Percentiles rank a stretch among this genome's conserved stretches.
Conservation (phyloP, 2,329 filamentous ascomycete genomes). For the Phoma herbarum region DNA sequence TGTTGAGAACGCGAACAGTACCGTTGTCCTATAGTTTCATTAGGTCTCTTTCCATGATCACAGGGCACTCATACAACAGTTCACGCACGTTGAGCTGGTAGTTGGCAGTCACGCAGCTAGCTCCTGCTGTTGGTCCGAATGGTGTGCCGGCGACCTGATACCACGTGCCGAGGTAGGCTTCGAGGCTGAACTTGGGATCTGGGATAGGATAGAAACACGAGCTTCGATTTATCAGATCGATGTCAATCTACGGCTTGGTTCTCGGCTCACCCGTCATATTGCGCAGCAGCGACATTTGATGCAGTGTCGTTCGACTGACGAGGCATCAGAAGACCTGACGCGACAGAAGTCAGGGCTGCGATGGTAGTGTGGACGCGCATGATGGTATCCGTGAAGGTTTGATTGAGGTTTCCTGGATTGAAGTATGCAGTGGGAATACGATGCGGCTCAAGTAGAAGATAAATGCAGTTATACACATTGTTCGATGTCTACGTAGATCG, state of each 20-base stretch:
- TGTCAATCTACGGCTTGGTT: not conserved
- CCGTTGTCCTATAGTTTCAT: conserved; percentile 27
- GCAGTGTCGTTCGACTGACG: conserved; percentile 26
- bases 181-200: conserved; percentile 36
- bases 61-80: not conserved
- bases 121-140: conserved; percentile 38
- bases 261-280: conserved; percentile 32
- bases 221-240: conserved; percentile 3
- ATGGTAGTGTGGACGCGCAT: conserved; percentile 35
- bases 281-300: conserved; percentile 31
- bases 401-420: no score
- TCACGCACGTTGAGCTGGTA: conserved; percentile 35
- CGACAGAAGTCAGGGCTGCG: conserved; percentile 29
- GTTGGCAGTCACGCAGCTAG: conserved; percentile 35
- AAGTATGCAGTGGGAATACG: not conserved
- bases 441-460: conserved; percentile 5
- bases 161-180: conserved; percentile 41
- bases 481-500: not conserved
- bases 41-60: not conserved
- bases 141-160: conserved; percentile 45
- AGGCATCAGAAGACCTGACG: conserved; percentile 25
- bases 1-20: conserved; percentile 38
- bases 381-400: conserved; percentile 4
- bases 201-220: conserved; percentile 41
- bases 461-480: not conserved